Base-by-base conservation (phyloP, 805 yeast species). In the Yarrowia osloensis region DNA sequence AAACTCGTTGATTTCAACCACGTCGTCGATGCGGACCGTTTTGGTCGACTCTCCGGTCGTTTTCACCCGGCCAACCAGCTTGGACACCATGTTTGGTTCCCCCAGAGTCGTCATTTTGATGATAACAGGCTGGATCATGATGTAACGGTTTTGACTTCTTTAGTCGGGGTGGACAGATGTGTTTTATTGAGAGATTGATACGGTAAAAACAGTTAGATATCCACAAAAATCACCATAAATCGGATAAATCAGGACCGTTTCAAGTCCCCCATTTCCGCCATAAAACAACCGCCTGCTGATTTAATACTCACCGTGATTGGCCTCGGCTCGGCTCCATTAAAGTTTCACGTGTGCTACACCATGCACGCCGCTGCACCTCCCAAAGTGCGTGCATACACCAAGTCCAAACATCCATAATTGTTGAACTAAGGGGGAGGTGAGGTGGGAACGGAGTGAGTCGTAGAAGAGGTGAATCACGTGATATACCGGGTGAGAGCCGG, bases 81-180 rank as follows among this genome's bases (percentile, higher is more conserved):
- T 54, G 11, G 61, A 15, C 28, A 50, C 57, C 57, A 50, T 50
- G 57, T 50, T 50, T 15, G 57, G 57, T 50, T 50, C 57, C 57
- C 57, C 57, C 57, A 50, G 22, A 21, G 57, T 50, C n/a, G 57
- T 50, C 57, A 50, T 50, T 15, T 17, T 15, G 57, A 50, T 19
- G 15, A 21, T 13, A 11, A 33, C 40, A 33, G 24, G 57, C 31
- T 26, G 52, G 19, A 47, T 46, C 50, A 46, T 46, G 50, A n/a
- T 28, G 22, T 12, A 40, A 40, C 46, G 26, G 26, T 39, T 39
- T 19, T n/a, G 22, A 39, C 42, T 39, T n/a, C 39, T 31, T 31
- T 8, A 28, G 31, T 28, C n/a, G n/a, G n/a, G n/a, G n/a, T n/a
- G n/a, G n/a, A n/a, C n/a, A n/a, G n/a, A n/a, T n/a, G n/a, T n/a